Base-by-base conservation (phyloP, 1,139 yeast species). In the Candida tropicalis region DNA sequence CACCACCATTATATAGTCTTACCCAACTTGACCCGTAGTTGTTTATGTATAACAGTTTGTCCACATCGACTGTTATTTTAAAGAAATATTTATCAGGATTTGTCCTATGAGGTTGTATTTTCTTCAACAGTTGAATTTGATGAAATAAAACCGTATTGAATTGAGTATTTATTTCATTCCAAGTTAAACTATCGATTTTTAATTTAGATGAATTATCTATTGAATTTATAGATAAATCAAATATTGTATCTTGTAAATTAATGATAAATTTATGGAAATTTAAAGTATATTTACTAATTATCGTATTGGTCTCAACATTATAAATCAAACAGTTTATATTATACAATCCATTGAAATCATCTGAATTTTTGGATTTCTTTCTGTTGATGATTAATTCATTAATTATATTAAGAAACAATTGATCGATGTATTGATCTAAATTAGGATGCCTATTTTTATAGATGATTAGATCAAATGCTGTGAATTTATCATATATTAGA, bases 391-490 rank as follows among this genome's bases (percentile, higher is more conserved):
- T 44, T 22, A 52, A 31, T 32, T 46, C 45, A 18, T 44, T 40
- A 12, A 51, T 43, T 12, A 52, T 31, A 32, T 48, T 45, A 6
- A 41, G 17, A 15, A 66, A 55, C 13, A 72, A 56, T 4, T 61
- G 57, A 9, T 61, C 58, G 2, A 78, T 49, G 47, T 72, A 79
- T 10, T 58, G 49, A 32, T 63, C 60, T 13, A 79, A 66, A 5
- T 60, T 62, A 0, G 80, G 79, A 40, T 74, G 76, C 43, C 82
- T 55, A 43, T 70, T 68, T 39, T 65, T 63, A 47, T 61, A 57
- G 0, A 75, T 68, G 0, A 68, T 55, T 17, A 73, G 44, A 35
- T 73, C 70, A 49, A 77, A 76, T 5, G 79, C 65, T 26, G 60
- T 64, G 12, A 55, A 48, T 18, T 53, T 52, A 32, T 64, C 70